These are phyloP conservation scores for Raffaelea deltoideospora DNA, from an alignment of 2,329 filamentous ascomycete genomes.

Conservation along the genomic window DNA sequence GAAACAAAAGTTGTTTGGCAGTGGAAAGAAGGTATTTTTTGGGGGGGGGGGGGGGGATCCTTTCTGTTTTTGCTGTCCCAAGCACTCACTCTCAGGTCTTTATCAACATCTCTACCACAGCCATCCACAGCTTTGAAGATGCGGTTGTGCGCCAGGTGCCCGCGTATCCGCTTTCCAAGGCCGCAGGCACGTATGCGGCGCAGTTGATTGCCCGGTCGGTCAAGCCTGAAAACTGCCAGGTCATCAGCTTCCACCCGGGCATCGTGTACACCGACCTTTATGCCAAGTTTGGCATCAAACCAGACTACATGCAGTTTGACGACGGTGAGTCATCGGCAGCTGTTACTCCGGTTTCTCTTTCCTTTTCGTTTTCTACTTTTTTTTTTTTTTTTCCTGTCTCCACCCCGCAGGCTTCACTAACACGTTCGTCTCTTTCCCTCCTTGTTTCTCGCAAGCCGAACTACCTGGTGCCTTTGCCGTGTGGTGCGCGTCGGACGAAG, in stretches of 20 bases:
- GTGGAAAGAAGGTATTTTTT: background rate
- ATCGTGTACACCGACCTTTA: conserved; percentile 4
- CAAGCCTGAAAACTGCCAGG: conserved; percentile 8
- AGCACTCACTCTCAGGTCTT: background rate
- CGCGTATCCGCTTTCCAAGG: conserved; percentile 12
- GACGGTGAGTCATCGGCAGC: background rate
- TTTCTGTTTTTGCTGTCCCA: no score
- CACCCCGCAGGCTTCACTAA: background rate
- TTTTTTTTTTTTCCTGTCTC: background rate
- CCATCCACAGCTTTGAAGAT: conserved; percentile 7
- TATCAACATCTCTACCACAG: conserved; percentile 3
- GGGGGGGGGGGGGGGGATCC: no score
- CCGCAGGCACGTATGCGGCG: conserved; percentile 7
- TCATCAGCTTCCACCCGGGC: conserved; percentile 13
- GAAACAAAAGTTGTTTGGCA: conserved; percentile 9
- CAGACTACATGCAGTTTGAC: conserved; percentile 5
- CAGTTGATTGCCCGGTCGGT: conserved; percentile 10
- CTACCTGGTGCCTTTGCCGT: conserved; percentile 18
- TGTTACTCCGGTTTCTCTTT: no score
- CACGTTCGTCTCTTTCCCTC: background rate
- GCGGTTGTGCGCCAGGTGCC: conserved; percentile 9
- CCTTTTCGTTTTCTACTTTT: background rate
- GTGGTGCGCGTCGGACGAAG: conserved; percentile 23
- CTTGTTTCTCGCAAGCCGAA: background rate
- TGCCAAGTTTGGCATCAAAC: background rate